Percentiles rank a stretch among this genome's conserved stretches.
phyloP scores from a whole-genome alignment of 768 basidiomycete species.

The Rossbeevera mucosa region DNA sequence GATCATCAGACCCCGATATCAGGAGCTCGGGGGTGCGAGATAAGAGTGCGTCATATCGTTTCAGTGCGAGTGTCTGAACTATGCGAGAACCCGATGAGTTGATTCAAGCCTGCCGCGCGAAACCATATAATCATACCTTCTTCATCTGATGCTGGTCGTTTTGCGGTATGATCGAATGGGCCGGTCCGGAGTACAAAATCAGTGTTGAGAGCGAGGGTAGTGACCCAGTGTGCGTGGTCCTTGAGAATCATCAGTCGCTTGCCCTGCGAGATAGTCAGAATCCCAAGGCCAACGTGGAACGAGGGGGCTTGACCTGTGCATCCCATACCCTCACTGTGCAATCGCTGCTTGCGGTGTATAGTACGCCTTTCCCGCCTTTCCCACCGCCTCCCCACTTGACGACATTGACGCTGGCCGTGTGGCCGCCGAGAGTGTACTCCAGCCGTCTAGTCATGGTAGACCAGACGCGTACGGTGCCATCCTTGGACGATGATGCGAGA shows the following conservation, averaged over 20 bases:
- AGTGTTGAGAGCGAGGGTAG: constrained; percentile 90
- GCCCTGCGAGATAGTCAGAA: constrained; percentile 48
- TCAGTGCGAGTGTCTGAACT: constrained; percentile 75
- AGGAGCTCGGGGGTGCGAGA: constrained; percentile 68
- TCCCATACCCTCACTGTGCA: constrained; percentile 95
- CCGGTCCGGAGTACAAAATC: constrained; percentile 94
- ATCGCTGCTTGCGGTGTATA: constrained; percentile 96
- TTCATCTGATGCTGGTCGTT: constrained; percentile 71
- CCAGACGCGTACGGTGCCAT: constrained; percentile 96
- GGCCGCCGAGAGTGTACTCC: constrained; percentile 87
- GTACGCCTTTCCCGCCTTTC: constrained; percentile 54
- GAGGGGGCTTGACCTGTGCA: constrained; percentile 49
- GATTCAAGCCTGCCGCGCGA: not conserved
- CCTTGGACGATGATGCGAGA: constrained; percentile 93
- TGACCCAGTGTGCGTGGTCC: constrained; percentile 99
- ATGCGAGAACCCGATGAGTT: not conserved
- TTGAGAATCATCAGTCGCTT: constrained; percentile 79
- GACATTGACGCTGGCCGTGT: constrained; percentile 91
- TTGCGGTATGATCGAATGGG: constrained; percentile 86
- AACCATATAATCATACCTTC: constrained; percentile 57
- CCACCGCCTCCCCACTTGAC: constrained; percentile 95
- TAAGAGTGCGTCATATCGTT: constrained; percentile 71
- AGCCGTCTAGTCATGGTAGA: constrained; percentile 62
- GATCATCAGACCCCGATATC: constrained; percentile 97
- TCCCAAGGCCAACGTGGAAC: not conserved